phyloP scores from a whole-genome alignment of 1,284 basidiomycete species.

The Pascua sp. region DNA sequence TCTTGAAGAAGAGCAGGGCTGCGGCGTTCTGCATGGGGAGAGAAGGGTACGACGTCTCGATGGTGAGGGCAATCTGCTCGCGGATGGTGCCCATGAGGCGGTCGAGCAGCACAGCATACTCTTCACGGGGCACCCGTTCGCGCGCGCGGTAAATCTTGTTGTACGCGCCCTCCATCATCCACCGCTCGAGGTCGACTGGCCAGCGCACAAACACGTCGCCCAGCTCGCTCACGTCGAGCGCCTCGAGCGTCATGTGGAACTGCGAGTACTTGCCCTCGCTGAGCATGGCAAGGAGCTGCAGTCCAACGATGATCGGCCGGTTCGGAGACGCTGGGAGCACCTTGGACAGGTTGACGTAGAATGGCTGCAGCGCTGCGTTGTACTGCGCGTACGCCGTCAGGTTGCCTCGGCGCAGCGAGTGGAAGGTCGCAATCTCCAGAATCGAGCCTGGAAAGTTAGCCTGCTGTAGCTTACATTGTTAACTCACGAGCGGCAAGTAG shows the following conservation, averaged over 20 bases:
- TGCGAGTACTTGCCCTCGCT: slow-evolving; percentile 95
- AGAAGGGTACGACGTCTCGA: slow-evolving; percentile 48
- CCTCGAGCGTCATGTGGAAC: slow-evolving; percentile 98
- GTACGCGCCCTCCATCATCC: slow-evolving; percentile 99
- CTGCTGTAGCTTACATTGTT: not conserved
- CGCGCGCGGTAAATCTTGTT: slow-evolving; percentile 96
- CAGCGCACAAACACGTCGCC: slow-evolving; percentile 77
- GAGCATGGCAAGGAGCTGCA: slow-evolving; percentile 89
- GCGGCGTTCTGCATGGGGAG: slow-evolving; percentile 45
- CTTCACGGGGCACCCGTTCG: slow-evolving; percentile 60
- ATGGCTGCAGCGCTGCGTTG: slow-evolving; percentile 85
- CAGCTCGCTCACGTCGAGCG: slow-evolving; percentile 63
- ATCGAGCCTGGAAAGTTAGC: slow-evolving; percentile 67
- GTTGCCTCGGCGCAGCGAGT: slow-evolving; percentile 82
- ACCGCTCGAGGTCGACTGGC: slow-evolving; percentile 86
- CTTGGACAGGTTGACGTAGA: slow-evolving; percentile 80
- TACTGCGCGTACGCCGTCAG: slow-evolving; percentile 92
- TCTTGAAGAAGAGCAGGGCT: slow-evolving; percentile 47
- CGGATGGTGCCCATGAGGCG: slow-evolving; percentile 47
- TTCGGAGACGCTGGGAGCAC: slow-evolving; percentile 75
- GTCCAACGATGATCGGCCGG: slow-evolving; percentile 83
- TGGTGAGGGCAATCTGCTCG: slow-evolving; percentile 49
- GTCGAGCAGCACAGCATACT: slow-evolving; percentile 47
- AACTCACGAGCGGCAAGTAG: slow-evolving; percentile 47
- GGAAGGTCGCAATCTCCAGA: slow-evolving; percentile 91